A percentile compares a stretch with the other conserved stretches of the same genome.
phyloP scores from a whole-genome alignment of 208 protist genomes.

The Trypanosomatidae sp. region DNA sequence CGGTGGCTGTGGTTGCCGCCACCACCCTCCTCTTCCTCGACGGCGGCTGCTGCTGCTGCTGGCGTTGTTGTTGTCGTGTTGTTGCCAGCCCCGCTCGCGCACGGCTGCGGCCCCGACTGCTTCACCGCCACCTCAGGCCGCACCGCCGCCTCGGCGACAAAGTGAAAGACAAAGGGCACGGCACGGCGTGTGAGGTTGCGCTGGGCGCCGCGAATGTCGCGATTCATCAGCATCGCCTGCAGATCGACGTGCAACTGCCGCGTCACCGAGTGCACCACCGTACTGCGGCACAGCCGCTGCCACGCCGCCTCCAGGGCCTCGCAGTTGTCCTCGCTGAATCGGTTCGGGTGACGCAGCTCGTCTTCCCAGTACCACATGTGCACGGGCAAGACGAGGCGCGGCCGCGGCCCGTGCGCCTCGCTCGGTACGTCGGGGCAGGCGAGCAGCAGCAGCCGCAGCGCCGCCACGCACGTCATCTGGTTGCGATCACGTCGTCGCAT shows the following conservation, averaged over 20 bases:
- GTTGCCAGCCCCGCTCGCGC: background rate
- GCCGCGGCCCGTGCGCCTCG: slow-evolving; percentile 58
- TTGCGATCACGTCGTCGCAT: slow-evolving; percentile 65
- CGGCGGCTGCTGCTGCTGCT: slow-evolving; percentile 2
- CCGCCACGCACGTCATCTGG: slow-evolving; percentile 72
- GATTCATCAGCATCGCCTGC: slow-evolving; percentile 51
- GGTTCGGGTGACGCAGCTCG: slow-evolving; percentile 64
- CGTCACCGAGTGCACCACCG: slow-evolving; percentile 18
- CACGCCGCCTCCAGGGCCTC: slow-evolving; percentile 44
- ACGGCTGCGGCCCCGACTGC: slow-evolving; percentile 10
- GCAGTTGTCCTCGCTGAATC: slow-evolving; percentile 57
- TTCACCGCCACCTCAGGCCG: slow-evolving; percentile 35
- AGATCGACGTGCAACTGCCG: slow-evolving; percentile 51
- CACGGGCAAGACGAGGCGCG: slow-evolving; percentile 65
- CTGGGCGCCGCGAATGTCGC: slow-evolving; percentile 10
- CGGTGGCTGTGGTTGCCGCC: background rate
- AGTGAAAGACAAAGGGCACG: slow-evolving; percentile 75
- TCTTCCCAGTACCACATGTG: slow-evolving; percentile 86
- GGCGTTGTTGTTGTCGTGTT: slow-evolving; percentile 4
- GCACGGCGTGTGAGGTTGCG: slow-evolving; percentile 65
- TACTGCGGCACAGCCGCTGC: slow-evolving; percentile 13
- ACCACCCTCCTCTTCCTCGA: background rate
- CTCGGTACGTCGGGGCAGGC: slow-evolving; percentile 49
- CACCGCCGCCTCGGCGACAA: slow-evolving; percentile 44
- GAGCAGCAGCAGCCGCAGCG: slow-evolving; percentile 60